Evolutionary conservation across 1,284 basidiomycete genomes (phyloP).

Genomic region (Cutaneotrichosporon sp.): DNA sequence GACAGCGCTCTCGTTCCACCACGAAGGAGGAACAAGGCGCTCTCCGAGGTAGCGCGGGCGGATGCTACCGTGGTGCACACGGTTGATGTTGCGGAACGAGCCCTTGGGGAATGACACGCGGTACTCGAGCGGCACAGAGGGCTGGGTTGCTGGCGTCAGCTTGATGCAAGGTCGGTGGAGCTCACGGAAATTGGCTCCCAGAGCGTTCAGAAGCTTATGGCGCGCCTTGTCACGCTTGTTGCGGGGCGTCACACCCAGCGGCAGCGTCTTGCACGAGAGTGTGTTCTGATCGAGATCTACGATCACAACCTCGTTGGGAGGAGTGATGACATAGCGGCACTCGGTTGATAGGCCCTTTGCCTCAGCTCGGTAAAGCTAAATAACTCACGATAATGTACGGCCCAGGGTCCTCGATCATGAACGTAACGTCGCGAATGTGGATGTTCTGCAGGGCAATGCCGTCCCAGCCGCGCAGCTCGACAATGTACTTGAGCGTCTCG

Average conservation of each 20-base stretch:
- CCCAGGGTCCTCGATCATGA: constrained; percentile 55
- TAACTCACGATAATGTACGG: constrained; percentile 70
- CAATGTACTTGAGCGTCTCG: constrained; percentile 81
- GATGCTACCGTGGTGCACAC: constrained; percentile 25
- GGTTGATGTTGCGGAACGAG: constrained; percentile 48
- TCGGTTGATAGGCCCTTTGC: constrained; percentile 70
- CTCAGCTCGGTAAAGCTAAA: constrained; percentile 2
- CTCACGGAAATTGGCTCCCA: constrained; percentile 56
- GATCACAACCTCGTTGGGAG: constrained; percentile 75
- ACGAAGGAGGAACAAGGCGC: constrained; percentile 74
- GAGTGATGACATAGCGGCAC: constrained; percentile 69
- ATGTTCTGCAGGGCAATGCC: constrained; percentile 79
- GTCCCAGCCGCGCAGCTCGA: constrained; percentile 90
- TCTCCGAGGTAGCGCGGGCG: constrained; percentile 37
- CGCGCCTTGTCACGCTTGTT: constrained; percentile 78
- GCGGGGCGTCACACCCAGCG: constrained; percentile 70
- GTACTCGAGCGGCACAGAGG: constrained; percentile 60
- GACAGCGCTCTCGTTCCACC: constrained; percentile 87
- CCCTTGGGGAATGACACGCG: constrained; percentile 93
- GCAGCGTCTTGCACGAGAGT: constrained; percentile 69
- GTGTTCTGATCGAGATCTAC: constrained; percentile 69
- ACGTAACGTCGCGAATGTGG: constrained; percentile 57
- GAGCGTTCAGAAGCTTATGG: constrained; percentile 66
- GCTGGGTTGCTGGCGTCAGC: constrained; percentile 8
- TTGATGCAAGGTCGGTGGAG: background rate